phyloP scores from a whole-genome alignment of 192 early-diverging fungal genomes.

The Kappamyces sp. region DNA sequence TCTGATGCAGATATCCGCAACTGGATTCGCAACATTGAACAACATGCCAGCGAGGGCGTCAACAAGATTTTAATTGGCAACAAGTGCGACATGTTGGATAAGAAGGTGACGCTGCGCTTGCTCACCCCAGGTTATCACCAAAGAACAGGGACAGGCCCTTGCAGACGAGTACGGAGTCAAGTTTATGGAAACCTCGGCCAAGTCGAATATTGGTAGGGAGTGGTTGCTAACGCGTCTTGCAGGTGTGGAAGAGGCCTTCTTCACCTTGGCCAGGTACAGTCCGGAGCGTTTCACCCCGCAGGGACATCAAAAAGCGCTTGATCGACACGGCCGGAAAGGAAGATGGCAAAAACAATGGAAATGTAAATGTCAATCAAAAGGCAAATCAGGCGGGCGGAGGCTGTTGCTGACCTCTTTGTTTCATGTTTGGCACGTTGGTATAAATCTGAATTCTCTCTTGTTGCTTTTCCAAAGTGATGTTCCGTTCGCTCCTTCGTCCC shows the following conservation, averaged over 20 bases:
- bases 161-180: conserved; percentile 92
- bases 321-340: conserved; percentile 72
- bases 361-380: conserved; percentile 23
- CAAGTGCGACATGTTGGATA: conserved; percentile 97
- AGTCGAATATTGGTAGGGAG: conserved; percentile 80
- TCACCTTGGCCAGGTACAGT: conserved; percentile 77
- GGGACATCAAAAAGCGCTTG: conserved; percentile 97
- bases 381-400: conserved; percentile 6
- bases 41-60: conserved; percentile 97
- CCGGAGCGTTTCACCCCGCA: conserved; percentile 20
- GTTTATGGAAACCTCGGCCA: conserved; percentile 97
- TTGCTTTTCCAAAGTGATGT: neutral
- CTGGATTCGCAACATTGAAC: conserved; percentile 99
- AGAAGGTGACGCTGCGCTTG: conserved; percentile 53
- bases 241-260: conserved; percentile 91
- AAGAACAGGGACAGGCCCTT: conserved; percentile 91
- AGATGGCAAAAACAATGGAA: conserved; percentile 38
- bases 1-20: conserved; percentile 80
- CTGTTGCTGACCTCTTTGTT: conserved; percentile 12
- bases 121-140: conserved; percentile 71
- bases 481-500: neutral
- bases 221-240: neutral
- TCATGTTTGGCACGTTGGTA: conserved; percentile 3
- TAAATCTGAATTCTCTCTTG: conserved; percentile 8
- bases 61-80: conserved; percentile 99